These are phyloP conservation scores for Colletotrichum coccodes DNA, from an alignment of 2,329 filamentous ascomycete species.

Conservation along the genomic window DNA sequence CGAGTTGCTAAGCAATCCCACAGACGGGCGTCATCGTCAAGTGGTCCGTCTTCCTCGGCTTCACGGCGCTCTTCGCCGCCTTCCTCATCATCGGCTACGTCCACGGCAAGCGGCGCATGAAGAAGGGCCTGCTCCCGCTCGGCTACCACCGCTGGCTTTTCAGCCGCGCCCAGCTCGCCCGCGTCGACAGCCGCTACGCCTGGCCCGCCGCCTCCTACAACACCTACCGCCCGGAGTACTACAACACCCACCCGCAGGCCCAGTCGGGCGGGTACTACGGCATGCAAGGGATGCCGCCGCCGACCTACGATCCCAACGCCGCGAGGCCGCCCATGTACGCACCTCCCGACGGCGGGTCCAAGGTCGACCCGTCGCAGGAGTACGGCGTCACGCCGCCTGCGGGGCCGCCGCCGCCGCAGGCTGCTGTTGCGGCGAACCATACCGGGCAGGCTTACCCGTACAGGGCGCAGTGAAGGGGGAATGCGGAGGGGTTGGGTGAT, in stretches of 20 bases:
- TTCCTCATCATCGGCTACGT: slow-evolving; percentile 76
- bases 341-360: slow-evolving; percentile 59
- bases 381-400: slow-evolving; percentile 50
- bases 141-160: slow-evolving; percentile 76
- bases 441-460: slow-evolving; percentile 47
- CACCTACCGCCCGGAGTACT: slow-evolving; percentile 49
- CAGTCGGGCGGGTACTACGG: slow-evolving; percentile 45
- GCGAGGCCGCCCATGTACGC: slow-evolving; percentile 65
- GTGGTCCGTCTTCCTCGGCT: slow-evolving; percentile 73
- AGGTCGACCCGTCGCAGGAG: slow-evolving; percentile 56
- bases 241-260: slow-evolving; percentile 40
- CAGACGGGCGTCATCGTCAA: slow-evolving; percentile 75
- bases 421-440: slow-evolving; percentile 40
- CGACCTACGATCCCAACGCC: slow-evolving; percentile 66
- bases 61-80: slow-evolving; percentile 67
- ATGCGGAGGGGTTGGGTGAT: slow-evolving; percentile 26
- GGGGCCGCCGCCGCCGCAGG: slow-evolving; percentile 56
- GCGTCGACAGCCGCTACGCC: slow-evolving; percentile 60
- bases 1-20: slow-evolving; percentile 13
- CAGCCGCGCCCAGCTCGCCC: slow-evolving; percentile 54
- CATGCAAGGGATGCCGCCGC: slow-evolving; percentile 65
- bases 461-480: slow-evolving; percentile 26
- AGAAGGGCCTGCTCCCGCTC: slow-evolving; percentile 72
- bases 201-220: slow-evolving; percentile 48
- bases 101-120: slow-evolving; percentile 75